Evolutionary conservation across 2,329 filamentous ascomycete species (phyloP).

Genomic region (Colletotrichum sp.): DNA sequence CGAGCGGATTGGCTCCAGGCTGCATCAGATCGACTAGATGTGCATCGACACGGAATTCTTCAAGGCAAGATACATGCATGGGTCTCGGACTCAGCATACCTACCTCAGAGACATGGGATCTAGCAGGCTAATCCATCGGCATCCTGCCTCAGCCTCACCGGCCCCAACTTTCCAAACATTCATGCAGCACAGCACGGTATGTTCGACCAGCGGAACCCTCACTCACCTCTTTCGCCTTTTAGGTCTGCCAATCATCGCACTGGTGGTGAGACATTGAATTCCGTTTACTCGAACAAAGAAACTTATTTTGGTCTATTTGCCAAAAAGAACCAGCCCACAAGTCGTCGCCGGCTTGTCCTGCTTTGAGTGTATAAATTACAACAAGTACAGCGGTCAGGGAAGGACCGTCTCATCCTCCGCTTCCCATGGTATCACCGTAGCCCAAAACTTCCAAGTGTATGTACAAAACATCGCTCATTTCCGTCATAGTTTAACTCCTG

Average conservation of each 20-base stretch:
- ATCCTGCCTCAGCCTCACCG: not conserved
- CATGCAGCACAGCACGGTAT: not conserved
- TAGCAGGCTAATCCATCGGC: not conserved
- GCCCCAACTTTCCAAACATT: not conserved
- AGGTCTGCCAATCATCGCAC: not conserved
- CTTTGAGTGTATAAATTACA: not conserved
- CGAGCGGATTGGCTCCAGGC: not conserved
- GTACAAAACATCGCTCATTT: conserved; percentile 2
- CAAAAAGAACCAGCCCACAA: not conserved
- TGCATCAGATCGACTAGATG: not conserved
- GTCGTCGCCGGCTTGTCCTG: not conserved
- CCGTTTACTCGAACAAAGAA: not conserved
- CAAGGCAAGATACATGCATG: not conserved
- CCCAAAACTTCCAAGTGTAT: not conserved
- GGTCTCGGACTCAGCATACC: not conserved
- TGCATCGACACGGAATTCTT: not conserved
- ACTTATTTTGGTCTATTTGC: not conserved
- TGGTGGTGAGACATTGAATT: not conserved
- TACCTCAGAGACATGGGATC: not conserved
- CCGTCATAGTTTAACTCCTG: not conserved
- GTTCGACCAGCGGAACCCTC: not conserved
- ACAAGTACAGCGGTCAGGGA: conserved; percentile 10
- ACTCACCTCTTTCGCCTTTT: not conserved
- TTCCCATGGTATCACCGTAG: conserved; percentile 15
- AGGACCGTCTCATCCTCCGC: not conserved